phyloP scores from a whole-genome alignment of 768 basidiomycete genomes.

The Termitomyces sp. region DNA sequence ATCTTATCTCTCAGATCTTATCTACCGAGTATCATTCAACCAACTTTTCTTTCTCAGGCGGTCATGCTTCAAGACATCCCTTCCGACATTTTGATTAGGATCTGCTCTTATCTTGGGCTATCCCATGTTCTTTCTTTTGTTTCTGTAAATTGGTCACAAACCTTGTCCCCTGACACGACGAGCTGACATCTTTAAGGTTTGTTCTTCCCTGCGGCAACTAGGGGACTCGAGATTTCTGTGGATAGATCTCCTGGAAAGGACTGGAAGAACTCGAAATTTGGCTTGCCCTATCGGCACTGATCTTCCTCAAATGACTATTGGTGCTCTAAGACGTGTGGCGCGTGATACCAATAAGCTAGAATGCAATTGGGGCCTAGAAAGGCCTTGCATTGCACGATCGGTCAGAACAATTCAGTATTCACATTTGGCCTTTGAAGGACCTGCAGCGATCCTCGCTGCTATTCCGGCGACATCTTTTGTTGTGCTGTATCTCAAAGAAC shows the following conservation, averaged over 20 bases:
- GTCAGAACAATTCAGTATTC: not conserved
- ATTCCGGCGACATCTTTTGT: not conserved
- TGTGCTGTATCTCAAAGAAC: not conserved
- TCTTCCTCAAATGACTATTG: not conserved
- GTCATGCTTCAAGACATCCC: constrained; percentile 4
- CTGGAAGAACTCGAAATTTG: not conserved
- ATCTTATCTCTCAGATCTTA: not conserved
- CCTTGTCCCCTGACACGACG: too few species aligned
- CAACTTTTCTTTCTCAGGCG: not conserved
- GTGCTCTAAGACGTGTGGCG: not conserved
- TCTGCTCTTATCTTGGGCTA: constrained; percentile 7
- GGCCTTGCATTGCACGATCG: not conserved
- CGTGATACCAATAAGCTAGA: not conserved
- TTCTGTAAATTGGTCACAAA: not conserved
- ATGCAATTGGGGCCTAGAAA: not conserved
- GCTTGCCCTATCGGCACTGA: not conserved
- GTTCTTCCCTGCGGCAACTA: constrained; percentile 10
- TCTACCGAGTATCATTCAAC: not conserved
- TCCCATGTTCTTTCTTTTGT: constrained; percentile 9
- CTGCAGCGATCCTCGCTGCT: not conserved
- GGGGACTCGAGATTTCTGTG: constrained; percentile 2
- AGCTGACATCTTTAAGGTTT: constrained; percentile 5
- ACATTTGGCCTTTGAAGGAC: not conserved
- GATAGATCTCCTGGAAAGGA: not conserved
- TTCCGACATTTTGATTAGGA: constrained; percentile 4